Conservation (phyloP, 2,329 filamentous ascomycete genomes). For the Cadophora sp. region DNA sequence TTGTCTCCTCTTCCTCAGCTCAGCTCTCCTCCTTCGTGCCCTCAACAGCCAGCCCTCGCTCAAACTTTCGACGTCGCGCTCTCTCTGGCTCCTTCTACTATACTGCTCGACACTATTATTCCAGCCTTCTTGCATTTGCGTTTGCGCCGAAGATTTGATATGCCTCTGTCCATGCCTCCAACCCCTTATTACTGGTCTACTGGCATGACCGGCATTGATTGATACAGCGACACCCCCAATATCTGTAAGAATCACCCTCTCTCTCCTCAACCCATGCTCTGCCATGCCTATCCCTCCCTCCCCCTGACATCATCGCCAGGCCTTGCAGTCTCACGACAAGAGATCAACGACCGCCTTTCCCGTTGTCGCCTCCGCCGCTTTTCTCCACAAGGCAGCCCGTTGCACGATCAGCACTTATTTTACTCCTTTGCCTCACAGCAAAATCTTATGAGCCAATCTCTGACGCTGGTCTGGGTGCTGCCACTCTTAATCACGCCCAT, state of each 20-base stretch:
- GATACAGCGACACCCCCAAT: conserved; percentile 8
- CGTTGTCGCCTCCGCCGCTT: conserved; percentile 15
- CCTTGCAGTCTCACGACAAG: conserved; percentile 1
- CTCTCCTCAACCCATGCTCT: not conserved
- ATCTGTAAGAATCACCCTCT: not conserved
- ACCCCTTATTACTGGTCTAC: not conserved
- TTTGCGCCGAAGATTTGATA: too few species aligned
- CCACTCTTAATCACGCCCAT: conserved; percentile 14
- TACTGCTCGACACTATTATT: too few species aligned
- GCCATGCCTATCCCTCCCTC: not conserved
- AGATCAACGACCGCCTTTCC: conserved; percentile 18
- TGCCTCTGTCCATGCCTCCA: not conserved
- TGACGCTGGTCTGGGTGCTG: not conserved
- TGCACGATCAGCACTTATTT: conserved; percentile 14
- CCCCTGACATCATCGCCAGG: conserved; percentile 16
- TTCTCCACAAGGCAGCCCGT: conserved; percentile 13
- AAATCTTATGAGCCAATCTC: conserved; percentile 12
- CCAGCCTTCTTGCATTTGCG: too few species aligned
- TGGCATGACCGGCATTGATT: not conserved
- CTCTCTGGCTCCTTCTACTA: too few species aligned
- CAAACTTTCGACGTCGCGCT: too few species aligned
- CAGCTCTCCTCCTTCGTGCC: not conserved
- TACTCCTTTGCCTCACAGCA: conserved; percentile 12
- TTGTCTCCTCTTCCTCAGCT: not conserved
- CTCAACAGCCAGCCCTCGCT: too few species aligned